phyloP scores from a whole-genome alignment of 352 stramenopile genomes.

The Plasmopara halstedii region DNA sequence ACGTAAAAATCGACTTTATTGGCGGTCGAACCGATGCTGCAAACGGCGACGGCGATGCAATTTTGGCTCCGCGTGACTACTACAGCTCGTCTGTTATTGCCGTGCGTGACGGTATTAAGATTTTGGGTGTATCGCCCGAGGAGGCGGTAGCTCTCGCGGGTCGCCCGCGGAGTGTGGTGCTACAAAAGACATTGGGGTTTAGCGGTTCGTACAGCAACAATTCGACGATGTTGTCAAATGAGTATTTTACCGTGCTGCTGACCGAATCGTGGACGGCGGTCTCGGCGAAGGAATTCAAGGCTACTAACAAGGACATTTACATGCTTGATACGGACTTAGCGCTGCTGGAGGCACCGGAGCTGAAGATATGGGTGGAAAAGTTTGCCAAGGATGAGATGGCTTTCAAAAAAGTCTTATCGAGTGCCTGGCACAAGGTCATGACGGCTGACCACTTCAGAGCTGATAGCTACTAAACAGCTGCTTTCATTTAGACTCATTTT shows the following conservation, averaged over 20 bases:
- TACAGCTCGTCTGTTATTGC: conserved; percentile 60
- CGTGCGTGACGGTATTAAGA: conserved; percentile 89
- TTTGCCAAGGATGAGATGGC: conserved; percentile 9
- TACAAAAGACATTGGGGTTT: conserved; percentile 80
- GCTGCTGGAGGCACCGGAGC: conserved; percentile 16
- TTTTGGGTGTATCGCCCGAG: conserved; percentile 85
- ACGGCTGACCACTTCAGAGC: conserved; percentile 20
- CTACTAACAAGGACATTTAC: conserved; percentile 19
- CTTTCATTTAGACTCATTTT: too few relatives aligned
- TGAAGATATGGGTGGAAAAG: conserved; percentile 13
- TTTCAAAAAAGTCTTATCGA: conserved; percentile 18
- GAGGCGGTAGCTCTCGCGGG: conserved; percentile 92
- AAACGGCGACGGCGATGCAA: conserved; percentile 64
- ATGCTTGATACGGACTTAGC: conserved; percentile 22
- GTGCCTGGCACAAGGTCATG: conserved; percentile 20
- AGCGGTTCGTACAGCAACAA: conserved; percentile 76
- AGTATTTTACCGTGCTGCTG: conserved; percentile 22
- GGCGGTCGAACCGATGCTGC: conserved; percentile 57
- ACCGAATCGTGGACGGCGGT: conserved; percentile 16
- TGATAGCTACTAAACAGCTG: conserved; percentile 11
- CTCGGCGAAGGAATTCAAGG: conserved; percentile 18
- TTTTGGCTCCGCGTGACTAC: conserved; percentile 85
- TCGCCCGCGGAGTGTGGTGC: conserved; percentile 82
- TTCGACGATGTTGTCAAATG: conserved; percentile 75
- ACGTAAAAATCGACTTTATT: conserved; percentile 22